A percentile compares a stretch with the other conserved stretches of the same genome.
Evolutionary conservation across 1,139 yeast genomes (phyloP).

Genomic region (Scheffersomyces illinoinensis): DNA sequence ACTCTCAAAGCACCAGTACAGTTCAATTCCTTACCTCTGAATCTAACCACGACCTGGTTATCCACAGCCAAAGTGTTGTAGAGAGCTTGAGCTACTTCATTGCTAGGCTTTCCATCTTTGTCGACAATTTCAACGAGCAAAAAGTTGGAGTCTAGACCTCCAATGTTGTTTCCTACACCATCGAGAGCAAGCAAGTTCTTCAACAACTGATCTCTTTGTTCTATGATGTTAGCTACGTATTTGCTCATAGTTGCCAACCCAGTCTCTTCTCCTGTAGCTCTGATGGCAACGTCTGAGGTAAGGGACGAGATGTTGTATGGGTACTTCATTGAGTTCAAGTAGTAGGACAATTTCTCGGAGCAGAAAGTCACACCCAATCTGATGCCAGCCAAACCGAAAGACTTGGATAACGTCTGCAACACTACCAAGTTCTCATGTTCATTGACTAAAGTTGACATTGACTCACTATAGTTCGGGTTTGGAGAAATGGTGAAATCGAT

Average conservation of each 20-base stretch:
- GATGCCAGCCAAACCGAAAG: conserved; percentile 95
- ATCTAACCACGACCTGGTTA: conserved; percentile 81
- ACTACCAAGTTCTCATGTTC: conserved; percentile 83
- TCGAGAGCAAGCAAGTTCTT: conserved; percentile 51
- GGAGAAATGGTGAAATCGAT: conserved; percentile 65
- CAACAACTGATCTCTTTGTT: conserved; percentile 57
- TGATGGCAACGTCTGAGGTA: conserved; percentile 71
- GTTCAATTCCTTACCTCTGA: conserved; percentile 85
- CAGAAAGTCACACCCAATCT: conserved; percentile 83
- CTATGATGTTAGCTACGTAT: conserved; percentile 49
- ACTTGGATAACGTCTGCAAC: conserved; percentile 87
- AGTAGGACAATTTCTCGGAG: conserved; percentile 55
- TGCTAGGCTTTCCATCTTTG: conserved; percentile 61
- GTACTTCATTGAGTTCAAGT: conserved; percentile 87
- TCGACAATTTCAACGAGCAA: conserved; percentile 70
- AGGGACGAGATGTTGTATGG: conserved; percentile 91
- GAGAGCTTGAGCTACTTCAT: conserved; percentile 64
- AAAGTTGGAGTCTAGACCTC: conserved; percentile 90
- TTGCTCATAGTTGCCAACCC: conserved; percentile 63
- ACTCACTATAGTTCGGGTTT: conserved; percentile 35
- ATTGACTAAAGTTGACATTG: conserved; percentile 79
- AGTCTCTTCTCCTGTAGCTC: conserved; percentile 59
- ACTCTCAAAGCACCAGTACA: conserved; percentile 86
- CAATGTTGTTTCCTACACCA: conserved; percentile 73
- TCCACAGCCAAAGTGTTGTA: conserved; percentile 71